phyloP scores from a whole-genome alignment of 306 rosid species.

The Glycine latifolia region DNA sequence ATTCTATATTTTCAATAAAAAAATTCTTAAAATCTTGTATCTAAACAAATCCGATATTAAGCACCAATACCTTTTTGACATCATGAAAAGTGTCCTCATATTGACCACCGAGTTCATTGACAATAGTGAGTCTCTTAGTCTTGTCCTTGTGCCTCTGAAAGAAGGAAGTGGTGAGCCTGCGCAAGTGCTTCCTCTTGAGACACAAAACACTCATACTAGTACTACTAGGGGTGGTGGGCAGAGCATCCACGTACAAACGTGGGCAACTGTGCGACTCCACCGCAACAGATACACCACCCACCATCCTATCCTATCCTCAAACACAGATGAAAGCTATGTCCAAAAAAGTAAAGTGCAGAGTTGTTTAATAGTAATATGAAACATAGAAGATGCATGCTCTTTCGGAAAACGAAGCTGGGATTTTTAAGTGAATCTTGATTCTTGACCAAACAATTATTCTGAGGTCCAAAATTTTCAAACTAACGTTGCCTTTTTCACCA shows the following conservation, averaged over 20 bases:
- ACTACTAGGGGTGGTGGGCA: conserved; percentile 47
- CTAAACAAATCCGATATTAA: too few species aligned
- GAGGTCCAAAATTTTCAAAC: conserved; percentile 3
- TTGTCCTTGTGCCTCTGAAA: conserved; percentile 48
- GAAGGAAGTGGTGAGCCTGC: conserved; percentile 74
- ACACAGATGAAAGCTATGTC: neutral
- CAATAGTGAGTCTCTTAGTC: conserved; percentile 55
- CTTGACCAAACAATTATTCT: neutral
- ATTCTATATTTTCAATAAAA: too few species aligned
- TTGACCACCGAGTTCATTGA: conserved; percentile 83
- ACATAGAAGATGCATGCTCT: neutral
- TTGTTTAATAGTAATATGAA: too few species aligned
- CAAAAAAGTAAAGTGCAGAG: too few species aligned
- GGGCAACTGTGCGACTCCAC: conserved; percentile 86
- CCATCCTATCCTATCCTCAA: conserved; percentile 53
- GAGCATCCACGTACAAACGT: conserved; percentile 79
- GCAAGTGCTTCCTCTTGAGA: conserved; percentile 58
- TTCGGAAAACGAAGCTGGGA: neutral
- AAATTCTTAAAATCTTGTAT: too few species aligned
- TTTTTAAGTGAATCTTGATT: conserved; percentile 1
- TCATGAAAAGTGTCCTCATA: conserved; percentile 86
- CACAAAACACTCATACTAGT: conserved; percentile 48
- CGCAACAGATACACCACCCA: conserved; percentile 71
- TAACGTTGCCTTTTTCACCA: neutral
- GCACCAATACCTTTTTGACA: conserved; percentile 68